These are phyloP conservation scores for Sanguinoderma infundibulare DNA, from an alignment of 1,284 basidiomycete genomes.

Conservation along the genomic window DNA sequence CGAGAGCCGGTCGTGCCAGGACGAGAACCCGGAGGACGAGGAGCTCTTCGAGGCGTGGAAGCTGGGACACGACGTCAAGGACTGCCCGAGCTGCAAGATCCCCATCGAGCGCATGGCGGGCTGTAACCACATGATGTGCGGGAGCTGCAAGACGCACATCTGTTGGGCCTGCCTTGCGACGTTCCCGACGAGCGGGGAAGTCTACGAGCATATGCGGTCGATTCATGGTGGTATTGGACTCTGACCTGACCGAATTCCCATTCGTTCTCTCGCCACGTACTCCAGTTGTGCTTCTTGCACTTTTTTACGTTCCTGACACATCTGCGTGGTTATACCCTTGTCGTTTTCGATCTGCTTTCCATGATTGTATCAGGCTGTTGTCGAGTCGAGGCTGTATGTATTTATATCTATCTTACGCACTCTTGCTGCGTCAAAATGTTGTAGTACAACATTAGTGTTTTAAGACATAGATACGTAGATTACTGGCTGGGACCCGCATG, in stretches of 20 bases:
- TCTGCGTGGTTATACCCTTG: neutral
- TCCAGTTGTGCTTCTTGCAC: neutral
- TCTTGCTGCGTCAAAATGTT: too few species aligned
- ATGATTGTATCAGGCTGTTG: too few species aligned
- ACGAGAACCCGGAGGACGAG: constrained; percentile 54
- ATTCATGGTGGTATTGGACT: constrained; percentile 51
- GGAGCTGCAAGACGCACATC: constrained; percentile 69
- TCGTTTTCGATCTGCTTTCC: too few species aligned
- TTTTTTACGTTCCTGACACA: neutral
- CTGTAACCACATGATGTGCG: constrained; percentile 79
- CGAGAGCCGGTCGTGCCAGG: constrained; percentile 63
- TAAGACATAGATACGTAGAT: too few species aligned
- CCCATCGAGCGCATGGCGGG: constrained; percentile 72
- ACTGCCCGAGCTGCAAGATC: constrained; percentile 69
- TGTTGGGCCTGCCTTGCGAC: constrained; percentile 77
- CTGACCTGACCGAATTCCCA: neutral
- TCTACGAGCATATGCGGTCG: constrained; percentile 63
- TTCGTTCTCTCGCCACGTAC: too few species aligned
- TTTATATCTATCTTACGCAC: too few species aligned
- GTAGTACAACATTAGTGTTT: too few species aligned
- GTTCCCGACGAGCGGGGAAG: constrained; percentile 59
- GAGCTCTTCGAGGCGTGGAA: constrained; percentile 63
- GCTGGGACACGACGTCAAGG: constrained; percentile 62
- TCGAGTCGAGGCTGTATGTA: too few species aligned
- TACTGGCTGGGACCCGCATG: too few species aligned